phyloP scores from a whole-genome alignment of 78 protist species.

The Parvularia atlantis region DNA sequence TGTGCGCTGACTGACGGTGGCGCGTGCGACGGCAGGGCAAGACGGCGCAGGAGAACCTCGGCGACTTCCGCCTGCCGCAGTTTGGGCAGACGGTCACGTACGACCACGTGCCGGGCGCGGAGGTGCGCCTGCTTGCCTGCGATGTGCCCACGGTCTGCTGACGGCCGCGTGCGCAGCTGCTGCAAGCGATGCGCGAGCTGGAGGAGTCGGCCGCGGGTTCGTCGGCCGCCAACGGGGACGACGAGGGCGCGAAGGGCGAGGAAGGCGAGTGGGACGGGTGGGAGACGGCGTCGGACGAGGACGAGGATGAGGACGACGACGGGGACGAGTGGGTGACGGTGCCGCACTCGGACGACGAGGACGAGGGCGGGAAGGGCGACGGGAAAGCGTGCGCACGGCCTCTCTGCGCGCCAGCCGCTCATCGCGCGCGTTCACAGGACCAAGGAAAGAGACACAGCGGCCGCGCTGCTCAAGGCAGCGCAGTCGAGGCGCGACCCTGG shows the following conservation, averaged over 20 bases:
- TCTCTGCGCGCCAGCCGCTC: background rate
- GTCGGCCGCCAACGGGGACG: background rate
- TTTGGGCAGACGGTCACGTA: background rate
- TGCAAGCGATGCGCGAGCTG: conserved; percentile 6
- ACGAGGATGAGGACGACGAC: background rate
- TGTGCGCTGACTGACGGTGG: too few species aligned
- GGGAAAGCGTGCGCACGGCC: too few species aligned
- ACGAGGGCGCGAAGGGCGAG: background rate
- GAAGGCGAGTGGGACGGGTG: conserved; percentile 12
- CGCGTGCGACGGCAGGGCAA: too few species aligned
- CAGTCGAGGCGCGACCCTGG: background rate
- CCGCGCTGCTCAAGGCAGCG: background rate
- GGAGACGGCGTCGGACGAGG: background rate
- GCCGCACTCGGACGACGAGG: conserved; percentile 12
- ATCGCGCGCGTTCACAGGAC: conserved; percentile 24
- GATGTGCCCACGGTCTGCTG: background rate
- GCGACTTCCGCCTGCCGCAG: background rate
- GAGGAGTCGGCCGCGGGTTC: background rate
- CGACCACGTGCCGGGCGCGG: background rate
- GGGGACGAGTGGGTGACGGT: background rate
- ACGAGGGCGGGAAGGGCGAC: background rate
- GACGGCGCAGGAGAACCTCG: background rate
- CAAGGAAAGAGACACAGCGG: conserved; percentile 35
- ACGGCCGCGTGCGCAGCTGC: background rate
- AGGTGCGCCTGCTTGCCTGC: background rate